A percentile compares a stretch with the other conserved stretches of the same genome.
Conservation (phyloP, 306 rosid genomes). For the Erythrophleum fordii region DNA sequence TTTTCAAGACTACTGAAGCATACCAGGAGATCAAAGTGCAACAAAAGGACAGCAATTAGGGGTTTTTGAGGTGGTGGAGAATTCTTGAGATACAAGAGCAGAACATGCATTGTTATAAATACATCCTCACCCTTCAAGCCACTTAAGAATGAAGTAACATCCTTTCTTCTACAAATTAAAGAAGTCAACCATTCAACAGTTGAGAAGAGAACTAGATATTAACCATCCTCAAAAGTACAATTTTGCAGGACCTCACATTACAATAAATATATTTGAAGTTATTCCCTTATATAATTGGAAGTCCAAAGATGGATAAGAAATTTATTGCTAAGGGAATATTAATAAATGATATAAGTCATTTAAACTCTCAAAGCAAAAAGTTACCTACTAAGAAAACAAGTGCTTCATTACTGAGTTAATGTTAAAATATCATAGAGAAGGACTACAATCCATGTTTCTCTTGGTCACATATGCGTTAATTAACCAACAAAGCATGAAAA, state of each 20-base stretch:
- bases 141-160: constrained; percentile 45
- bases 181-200: neutral
- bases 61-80: constrained; percentile 52
- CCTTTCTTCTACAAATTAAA: constrained; percentile 51
- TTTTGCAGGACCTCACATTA: neutral
- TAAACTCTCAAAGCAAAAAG: neutral
- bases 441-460: neutral
- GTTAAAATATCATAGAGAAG: neutral
- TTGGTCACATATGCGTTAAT: neutral
- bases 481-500: neutral
- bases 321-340: neutral
- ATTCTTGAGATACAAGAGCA: constrained; percentile 48
- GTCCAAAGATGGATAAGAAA: neutral
- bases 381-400: neutral
- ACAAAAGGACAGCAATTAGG: constrained; percentile 52
- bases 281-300: neutral
- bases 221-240: neutral
- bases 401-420: neutral
- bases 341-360: neutral
- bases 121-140: constrained; percentile 49
- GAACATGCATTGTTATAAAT: constrained; percentile 40
- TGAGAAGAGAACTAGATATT: neutral
- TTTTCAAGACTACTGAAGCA: constrained; percentile 12
- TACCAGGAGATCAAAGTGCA: constrained; percentile 60
- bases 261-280: neutral